phyloP scores from a whole-genome alignment of 345 rosid species.

The Salix dunnii region DNA sequence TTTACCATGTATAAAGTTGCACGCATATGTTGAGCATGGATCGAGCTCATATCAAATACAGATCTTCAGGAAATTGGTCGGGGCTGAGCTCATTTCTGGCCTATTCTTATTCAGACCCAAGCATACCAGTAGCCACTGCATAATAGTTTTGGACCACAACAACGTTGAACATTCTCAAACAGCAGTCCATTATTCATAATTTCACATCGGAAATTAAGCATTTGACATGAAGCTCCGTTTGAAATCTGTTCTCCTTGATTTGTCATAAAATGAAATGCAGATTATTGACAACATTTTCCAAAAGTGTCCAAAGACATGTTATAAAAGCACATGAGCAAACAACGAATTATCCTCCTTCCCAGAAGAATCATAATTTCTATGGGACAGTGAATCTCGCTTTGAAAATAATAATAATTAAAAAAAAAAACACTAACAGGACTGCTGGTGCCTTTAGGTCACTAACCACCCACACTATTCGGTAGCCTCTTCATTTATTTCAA shows the following conservation, averaged over 20 bases:
- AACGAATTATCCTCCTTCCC: conserved; percentile 8
- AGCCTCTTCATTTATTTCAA: conserved; percentile 14
- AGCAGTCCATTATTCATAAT: not conserved
- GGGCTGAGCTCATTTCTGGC: too few species aligned
- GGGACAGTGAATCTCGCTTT: conserved; percentile 1
- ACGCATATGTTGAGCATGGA: too few species aligned
- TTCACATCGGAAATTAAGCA: not conserved
- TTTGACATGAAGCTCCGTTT: not conserved
- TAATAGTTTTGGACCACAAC: not conserved
- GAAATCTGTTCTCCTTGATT: not conserved
- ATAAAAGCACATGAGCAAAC: not conserved
- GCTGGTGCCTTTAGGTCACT: not conserved
- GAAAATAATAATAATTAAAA: not conserved
- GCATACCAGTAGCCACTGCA: not conserved
- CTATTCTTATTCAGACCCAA: not conserved
- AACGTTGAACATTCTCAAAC: not conserved
- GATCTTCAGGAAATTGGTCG: too few species aligned
- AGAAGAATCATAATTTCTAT: not conserved
- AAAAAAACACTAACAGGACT: not conserved
- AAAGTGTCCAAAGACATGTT: not conserved
- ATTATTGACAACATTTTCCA: conserved; percentile 12
- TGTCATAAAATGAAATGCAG: not conserved
- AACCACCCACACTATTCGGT: not conserved
- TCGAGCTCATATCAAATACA: too few species aligned
- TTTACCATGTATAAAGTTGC: too few species aligned